These are phyloP conservation scores for Diaporthe nobilis DNA, from an alignment of 2,329 filamentous ascomycete genomes.

Conservation along the genomic window DNA sequence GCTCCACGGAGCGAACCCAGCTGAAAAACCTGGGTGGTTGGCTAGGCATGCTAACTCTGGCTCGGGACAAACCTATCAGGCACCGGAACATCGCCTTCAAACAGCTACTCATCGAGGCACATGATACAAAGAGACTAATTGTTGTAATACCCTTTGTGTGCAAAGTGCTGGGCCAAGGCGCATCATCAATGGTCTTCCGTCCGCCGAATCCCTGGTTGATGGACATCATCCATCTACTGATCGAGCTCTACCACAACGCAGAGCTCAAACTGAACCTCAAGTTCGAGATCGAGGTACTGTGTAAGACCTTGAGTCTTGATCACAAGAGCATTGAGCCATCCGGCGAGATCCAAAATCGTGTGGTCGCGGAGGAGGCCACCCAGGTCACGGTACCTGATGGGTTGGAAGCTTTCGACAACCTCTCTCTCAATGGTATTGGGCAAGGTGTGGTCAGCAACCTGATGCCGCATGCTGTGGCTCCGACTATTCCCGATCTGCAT, in stretches of 20 bases:
- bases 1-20: slow-evolving; percentile 85
- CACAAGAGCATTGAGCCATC: slow-evolving; percentile 93
- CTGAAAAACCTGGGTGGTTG: slow-evolving; percentile 94
- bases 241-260: slow-evolving; percentile 93
- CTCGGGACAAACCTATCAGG: slow-evolving; percentile 94
- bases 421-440: slow-evolving; percentile 82
- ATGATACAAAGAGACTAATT: slow-evolving; percentile 90
- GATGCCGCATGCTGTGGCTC: slow-evolving; percentile 82
- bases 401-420: slow-evolving; percentile 85
- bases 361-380: slow-evolving; percentile 72
- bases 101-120: slow-evolving; percentile 92
- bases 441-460: slow-evolving; percentile 79
- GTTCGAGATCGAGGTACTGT: slow-evolving; percentile 98
- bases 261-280: slow-evolving; percentile 97
- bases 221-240: slow-evolving; percentile 92
- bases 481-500: slow-evolving; percentile 86
- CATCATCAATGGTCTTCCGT: slow-evolving; percentile 87
- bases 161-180: slow-evolving; percentile 91
- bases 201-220: slow-evolving; percentile 98
- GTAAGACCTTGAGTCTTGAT: slow-evolving; percentile 91
- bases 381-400: slow-evolving; percentile 75
- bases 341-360: slow-evolving; percentile 85
- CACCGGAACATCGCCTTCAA: slow-evolving; percentile 98
- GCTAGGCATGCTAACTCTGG: slow-evolving; percentile 93
- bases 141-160: slow-evolving; percentile 98